Evolutionary conservation across 768 basidiomycete genomes (phyloP).

Genomic region (Tephrocybe sp.): DNA sequence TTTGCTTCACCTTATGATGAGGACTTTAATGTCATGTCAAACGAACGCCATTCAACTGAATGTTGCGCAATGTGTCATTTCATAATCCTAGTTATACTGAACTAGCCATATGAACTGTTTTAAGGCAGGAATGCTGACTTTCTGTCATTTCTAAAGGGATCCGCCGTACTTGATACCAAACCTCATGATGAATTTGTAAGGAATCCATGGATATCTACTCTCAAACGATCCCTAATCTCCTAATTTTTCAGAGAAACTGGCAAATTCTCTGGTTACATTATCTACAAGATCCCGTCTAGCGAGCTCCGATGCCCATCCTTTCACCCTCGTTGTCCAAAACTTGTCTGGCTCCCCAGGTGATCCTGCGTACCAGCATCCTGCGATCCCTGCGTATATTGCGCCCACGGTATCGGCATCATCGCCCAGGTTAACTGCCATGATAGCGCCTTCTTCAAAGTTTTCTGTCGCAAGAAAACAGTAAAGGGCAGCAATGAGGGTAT

Average conservation of each 20-base stretch:
- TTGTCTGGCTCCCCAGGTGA: conserved; percentile 16
- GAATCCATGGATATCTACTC: neutral
- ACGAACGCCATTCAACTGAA: conserved; percentile 20
- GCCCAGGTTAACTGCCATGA: conserved; percentile 42
- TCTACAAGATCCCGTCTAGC: conserved; percentile 33
- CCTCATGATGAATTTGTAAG: neutral
- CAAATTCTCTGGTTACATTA: conserved; percentile 33
- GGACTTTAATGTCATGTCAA: conserved; percentile 10
- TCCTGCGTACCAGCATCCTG: conserved; percentile 39
- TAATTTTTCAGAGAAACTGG: conserved; percentile 16
- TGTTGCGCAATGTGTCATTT: conserved; percentile 21
- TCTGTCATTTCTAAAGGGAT: neutral
- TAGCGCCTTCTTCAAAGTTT: conserved; percentile 42
- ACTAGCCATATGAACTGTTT: neutral
- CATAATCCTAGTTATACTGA: conserved; percentile 29
- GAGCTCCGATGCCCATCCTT: conserved; percentile 29
- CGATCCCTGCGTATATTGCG: conserved; percentile 43
- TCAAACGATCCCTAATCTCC: neutral
- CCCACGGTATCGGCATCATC: conserved; percentile 44
- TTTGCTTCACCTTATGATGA: conserved; percentile 12
- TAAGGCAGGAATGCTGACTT: neutral
- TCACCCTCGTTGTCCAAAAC: conserved; percentile 38
- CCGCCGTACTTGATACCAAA: neutral
- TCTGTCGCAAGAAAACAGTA: conserved; percentile 43
- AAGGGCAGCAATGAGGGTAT: conserved; percentile 38